Base-by-base conservation (phyloP, 2,329 filamentous ascomycete species). In the Xylariaceae sp. region DNA sequence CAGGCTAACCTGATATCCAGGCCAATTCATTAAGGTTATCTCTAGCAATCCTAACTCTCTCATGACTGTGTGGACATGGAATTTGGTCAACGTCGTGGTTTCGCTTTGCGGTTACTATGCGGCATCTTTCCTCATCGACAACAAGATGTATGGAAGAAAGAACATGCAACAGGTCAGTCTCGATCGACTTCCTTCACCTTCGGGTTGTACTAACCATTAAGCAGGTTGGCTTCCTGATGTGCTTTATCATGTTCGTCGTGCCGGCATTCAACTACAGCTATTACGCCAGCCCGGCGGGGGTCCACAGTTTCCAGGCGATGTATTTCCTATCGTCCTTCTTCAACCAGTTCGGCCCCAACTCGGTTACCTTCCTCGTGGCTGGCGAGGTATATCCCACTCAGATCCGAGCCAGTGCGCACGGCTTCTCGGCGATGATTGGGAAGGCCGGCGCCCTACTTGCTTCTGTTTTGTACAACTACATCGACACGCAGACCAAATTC, bases 281-380 rank as follows among this genome's bases (percentile, higher is more conserved):
- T 84, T 97, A 92, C 80, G 91, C 84, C 19, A 80, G 80, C 48
- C 77, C 81, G 1, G 79, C 80, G 5, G 85, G 91, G 67, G 89
- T 97, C 73, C 87, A 91, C 70, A 80, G 82, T n/a, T 98, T 98
- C 87, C 93, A 97, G 79, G 87, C 93, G 71, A 96, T 98, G 91
- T 97, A 97, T 83, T 97, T 96, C 79, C 75, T 98, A 66, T 96
- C 91, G 7, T 96, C 91, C 20, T 98, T 98, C 81, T 98, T 98
- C 87, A 97, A 97, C 83, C 93, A 98, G 74, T 98, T 98, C 70
- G 93, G 93, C 12, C 93, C 93, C 75, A 98, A 98, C 83, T 89
- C 87, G 45, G 92, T 97, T 68, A 96, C 93, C 60, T 98, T 98
- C 89, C 85, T 98, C 65, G 90, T 96, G 37, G 93, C 93, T 43